Evolutionary conservation across 176 grass and related monocot species (phyloP), one percentile per base, ranked within the genome.

Genomic region (Paspalum vaginatum): DNA sequence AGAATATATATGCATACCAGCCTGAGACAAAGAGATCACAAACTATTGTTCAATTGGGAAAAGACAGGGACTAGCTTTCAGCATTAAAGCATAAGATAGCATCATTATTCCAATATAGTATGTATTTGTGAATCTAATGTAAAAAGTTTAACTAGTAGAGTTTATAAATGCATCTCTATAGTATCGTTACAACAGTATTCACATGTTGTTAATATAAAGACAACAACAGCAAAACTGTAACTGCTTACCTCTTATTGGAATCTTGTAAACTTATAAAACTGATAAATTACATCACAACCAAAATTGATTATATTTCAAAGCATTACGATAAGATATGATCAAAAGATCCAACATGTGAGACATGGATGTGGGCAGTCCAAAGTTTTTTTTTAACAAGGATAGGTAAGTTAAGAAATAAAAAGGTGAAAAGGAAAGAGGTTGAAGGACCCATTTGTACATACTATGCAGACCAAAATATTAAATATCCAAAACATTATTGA

Each of bases 1-100:
- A 77, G 86, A 84, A 87, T 95, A 98, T 72, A 98, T 98, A 56
- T 98, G 95, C 95, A 98, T 98, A 71, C 95, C 95, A 82, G 95
- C 95, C 95, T 98, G 89, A 80, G 43, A 83, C 42, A 78, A 60
- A 68, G 46, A 80, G 8, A 72, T 57, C 42, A 68, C 17, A 74
- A 67, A 49, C 27, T 61, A 75, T 67, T 26, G 69, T 70, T 79
- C 11, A 41, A 21, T 9, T 6, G 37, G 27, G 9, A 68, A 26
- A 67, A 77, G 60, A 22, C 11, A 24, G 8, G 59, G 52, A 42
- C 17, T 58, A 64, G 22, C 21, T 67, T 62, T 56, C 9, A 74
- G 69, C 26, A 65, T 21, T 67, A 20, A 10, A 61, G 7, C 22
- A 70, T 43, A 55, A 15, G 39, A 27, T 7, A 40, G 18, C 78